Conservation (phyloP, 2,329 filamentous ascomycete species). For the Ophiostoma sp. region DNA sequence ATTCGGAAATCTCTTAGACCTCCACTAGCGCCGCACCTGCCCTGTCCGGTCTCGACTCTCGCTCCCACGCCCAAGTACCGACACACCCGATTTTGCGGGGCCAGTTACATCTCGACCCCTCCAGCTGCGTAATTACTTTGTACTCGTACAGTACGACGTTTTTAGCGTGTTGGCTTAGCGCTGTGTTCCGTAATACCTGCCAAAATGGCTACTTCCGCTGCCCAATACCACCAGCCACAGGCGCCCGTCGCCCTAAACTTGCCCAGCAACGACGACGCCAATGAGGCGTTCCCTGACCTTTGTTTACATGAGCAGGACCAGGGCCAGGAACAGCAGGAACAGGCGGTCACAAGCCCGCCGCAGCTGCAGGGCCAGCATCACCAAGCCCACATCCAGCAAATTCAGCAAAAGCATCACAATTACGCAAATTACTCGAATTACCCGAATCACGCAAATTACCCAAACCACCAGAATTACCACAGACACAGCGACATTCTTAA, state of each 20-base stretch:
- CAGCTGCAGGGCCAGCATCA: slow-evolving; percentile 17
- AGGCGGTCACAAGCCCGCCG: slow-evolving; percentile 21
- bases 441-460: not conserved
- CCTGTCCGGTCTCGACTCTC: not conserved
- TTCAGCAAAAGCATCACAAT: not conserved
- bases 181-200: not conserved
- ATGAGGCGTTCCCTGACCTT: slow-evolving; percentile 30
- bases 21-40: slow-evolving; percentile 8
- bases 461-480: not conserved
- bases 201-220: not conserved
- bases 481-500: not conserved
- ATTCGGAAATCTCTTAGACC: slow-evolving; percentile 1
- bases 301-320: slow-evolving; percentile 38
- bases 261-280: slow-evolving; percentile 12
- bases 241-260: not conserved
- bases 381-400: slow-evolving; percentile 6
- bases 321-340: slow-evolving; percentile 21
- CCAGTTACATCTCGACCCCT: slow-evolving; percentile 20
- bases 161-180: slow-evolving; percentile 13
- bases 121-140: not conserved
- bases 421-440: not conserved
- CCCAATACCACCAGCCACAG: slow-evolving; percentile 13
- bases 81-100: slow-evolving; percentile 19
- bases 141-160: not conserved
- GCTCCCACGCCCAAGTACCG: slow-evolving; percentile 19